Percentiles rank a stretch among this genome's conserved stretches.
Conservation (phyloP, 257 asterid genomes). For the Hygrophila difformis region DNA sequence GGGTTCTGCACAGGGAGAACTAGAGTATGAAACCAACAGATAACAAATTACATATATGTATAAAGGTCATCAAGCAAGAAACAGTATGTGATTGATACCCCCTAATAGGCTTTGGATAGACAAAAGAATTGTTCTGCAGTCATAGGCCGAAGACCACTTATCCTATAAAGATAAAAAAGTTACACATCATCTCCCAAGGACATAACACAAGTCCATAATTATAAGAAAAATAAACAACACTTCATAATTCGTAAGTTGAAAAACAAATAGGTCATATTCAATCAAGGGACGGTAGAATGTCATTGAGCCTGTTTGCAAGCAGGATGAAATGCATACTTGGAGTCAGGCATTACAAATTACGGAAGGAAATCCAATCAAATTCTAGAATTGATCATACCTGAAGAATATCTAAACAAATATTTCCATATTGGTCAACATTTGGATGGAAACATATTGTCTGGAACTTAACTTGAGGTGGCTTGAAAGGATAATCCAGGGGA, state of each 20-base stretch:
- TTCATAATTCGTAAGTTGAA: background rate
- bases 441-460: conserved; percentile 75
- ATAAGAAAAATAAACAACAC: background rate
- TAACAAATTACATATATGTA: background rate
- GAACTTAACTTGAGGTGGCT: conserved; percentile 74
- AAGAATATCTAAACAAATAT: conserved; percentile 65
- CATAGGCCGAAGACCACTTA: conserved; percentile 79
- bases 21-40: conserved; percentile 7
- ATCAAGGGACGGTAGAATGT: too few relatives aligned
- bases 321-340: too few relatives aligned
- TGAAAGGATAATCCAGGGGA: conserved; percentile 75
- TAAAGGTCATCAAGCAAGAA: background rate
- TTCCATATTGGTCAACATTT: conserved; percentile 60
- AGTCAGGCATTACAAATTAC: too few relatives aligned
- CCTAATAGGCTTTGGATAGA: conserved; percentile 68
- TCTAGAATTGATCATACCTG: conserved; percentile 31
- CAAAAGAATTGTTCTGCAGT: conserved; percentile 65
- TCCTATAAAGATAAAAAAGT: conserved; percentile 29
- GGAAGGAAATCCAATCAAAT: background rate
- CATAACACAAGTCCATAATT: background rate
- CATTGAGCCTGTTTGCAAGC: too few relatives aligned
- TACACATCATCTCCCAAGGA: background rate
- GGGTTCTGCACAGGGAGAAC: conserved; percentile 38
- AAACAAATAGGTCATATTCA: too few relatives aligned
- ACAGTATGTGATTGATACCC: conserved; percentile 26